These are phyloP conservation scores for Hordeum pubiflorum DNA, from an alignment of 202 grass and related monocot species.

Conservation along the genomic window DNA sequence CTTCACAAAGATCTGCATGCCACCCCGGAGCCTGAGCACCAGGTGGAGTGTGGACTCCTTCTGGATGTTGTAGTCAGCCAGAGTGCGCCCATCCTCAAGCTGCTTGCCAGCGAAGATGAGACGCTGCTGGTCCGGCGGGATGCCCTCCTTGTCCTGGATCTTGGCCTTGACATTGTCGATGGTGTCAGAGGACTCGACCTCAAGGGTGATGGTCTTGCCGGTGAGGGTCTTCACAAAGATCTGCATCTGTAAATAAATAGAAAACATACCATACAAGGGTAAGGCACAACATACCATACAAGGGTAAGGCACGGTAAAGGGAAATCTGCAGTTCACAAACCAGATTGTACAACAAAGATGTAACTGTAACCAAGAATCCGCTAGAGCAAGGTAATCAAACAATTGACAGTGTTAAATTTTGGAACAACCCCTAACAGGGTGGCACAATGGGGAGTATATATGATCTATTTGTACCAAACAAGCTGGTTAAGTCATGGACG, in stretches of 20 bases:
- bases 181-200: constrained; percentile 57
- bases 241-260: constrained; percentile 16
- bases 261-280: no score
- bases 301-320: no score
- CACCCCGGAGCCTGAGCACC: neutral
- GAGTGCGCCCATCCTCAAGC: constrained; percentile 5
- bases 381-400: no score
- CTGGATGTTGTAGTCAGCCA: constrained; percentile 12
- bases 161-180: constrained; percentile 65
- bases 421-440: no score
- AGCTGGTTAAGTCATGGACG: no score
- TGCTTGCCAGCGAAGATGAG: constrained; percentile 62
- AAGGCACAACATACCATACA: no score
- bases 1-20: constrained; percentile 52
- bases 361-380: no score
- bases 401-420: no score
- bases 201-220: constrained; percentile 64
- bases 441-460: no score
- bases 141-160: constrained; percentile 72
- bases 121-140: constrained; percentile 59
- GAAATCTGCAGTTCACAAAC: no score
- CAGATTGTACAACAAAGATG: no score
- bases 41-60: constrained; percentile 11
- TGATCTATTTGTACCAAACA: no score
- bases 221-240: constrained; percentile 75